Evolutionary conservation across 75 land plant genomes (phyloP).

Genomic region (Pseudotsuga menziesii): DNA sequence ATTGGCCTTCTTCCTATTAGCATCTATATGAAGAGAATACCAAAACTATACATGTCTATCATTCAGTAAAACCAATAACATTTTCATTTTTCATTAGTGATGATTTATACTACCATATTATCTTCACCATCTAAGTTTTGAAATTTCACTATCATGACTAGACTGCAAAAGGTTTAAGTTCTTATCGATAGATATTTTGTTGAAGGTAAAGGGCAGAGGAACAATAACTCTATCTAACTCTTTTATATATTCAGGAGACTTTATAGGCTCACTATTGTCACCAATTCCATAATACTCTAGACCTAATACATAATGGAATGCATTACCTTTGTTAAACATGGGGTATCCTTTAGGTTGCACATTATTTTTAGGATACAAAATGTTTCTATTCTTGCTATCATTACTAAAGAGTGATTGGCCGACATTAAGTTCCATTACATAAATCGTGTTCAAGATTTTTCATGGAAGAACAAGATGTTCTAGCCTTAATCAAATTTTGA

Average conservation of each 20-base stretch:
- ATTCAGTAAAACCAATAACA: too few relatives aligned
- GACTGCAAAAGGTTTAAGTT: not conserved
- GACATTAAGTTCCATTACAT: not conserved
- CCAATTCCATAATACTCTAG: not conserved
- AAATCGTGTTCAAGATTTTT: not conserved
- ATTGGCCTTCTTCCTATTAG: slow-evolving; percentile 58
- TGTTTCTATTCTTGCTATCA: not conserved
- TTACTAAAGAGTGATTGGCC: too few relatives aligned
- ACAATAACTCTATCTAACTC: not conserved
- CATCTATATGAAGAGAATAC: slow-evolving; percentile 47
- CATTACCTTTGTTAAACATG: not conserved
- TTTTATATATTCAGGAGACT: not conserved
- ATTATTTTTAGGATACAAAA: too few relatives aligned
- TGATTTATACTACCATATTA: not conserved
- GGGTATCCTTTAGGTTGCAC: not conserved
- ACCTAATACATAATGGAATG: not conserved
- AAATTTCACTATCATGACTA: not conserved
- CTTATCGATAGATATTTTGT: not conserved
- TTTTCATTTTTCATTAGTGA: not conserved
- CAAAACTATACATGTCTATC: slow-evolving; percentile 59
- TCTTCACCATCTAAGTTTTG: not conserved
- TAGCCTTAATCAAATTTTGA: not conserved
- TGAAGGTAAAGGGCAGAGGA: too few relatives aligned
- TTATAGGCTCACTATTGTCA: not conserved
- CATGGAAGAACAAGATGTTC: not conserved